Percentiles rank a stretch among this genome's conserved stretches.
phyloP scores from a whole-genome alignment of 2,329 filamentous ascomycete species.

The Cytospora paraplurivora region DNA sequence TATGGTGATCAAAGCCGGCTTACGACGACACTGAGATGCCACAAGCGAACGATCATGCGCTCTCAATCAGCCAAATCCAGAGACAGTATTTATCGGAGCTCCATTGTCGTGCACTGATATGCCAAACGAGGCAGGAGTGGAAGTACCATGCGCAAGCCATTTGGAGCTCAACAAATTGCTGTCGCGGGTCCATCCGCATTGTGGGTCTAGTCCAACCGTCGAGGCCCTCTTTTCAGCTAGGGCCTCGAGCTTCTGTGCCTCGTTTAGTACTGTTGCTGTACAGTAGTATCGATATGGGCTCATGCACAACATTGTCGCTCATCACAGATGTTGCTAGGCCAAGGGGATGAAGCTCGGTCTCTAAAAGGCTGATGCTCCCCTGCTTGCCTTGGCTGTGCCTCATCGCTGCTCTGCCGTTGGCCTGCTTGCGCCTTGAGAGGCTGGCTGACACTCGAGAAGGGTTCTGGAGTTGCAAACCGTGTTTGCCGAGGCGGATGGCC shows the following conservation, averaged over 20 bases:
- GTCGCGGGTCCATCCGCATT: conserved; percentile 25
- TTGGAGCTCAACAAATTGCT: conserved; percentile 13
- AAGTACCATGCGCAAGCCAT: conserved; percentile 7
- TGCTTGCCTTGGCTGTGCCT: conserved; percentile 7
- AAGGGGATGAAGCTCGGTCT: conserved; percentile 15
- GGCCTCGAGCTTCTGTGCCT: background rate
- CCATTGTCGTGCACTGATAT: conserved; percentile 1
- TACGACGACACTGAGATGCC: conserved; percentile 1
- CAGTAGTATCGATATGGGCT: conserved; percentile 2
- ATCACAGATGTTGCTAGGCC: conserved; percentile 16
- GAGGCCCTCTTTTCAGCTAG: conserved; percentile 13
- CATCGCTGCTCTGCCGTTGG: conserved; percentile 7
- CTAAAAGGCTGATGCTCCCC: background rate
- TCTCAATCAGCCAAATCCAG: background rate
- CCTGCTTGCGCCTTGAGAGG: conserved; percentile 7
- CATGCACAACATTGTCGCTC: conserved; percentile 25
- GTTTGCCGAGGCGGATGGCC: conserved; percentile 32
- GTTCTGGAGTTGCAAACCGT: conserved; percentile 31
- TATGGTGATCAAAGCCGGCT: background rate
- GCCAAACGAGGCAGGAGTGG: conserved; percentile 4
- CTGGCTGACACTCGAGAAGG: conserved; percentile 16
- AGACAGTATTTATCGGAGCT: conserved; percentile 11
- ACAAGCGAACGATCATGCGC: background rate
- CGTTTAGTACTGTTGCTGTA: too few species aligned
- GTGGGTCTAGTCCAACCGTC: conserved; percentile 17